Evolutionary conservation across 495 filamentous ascomycete species (phyloP).

Genomic region (Aspergillus mulundensis): DNA sequence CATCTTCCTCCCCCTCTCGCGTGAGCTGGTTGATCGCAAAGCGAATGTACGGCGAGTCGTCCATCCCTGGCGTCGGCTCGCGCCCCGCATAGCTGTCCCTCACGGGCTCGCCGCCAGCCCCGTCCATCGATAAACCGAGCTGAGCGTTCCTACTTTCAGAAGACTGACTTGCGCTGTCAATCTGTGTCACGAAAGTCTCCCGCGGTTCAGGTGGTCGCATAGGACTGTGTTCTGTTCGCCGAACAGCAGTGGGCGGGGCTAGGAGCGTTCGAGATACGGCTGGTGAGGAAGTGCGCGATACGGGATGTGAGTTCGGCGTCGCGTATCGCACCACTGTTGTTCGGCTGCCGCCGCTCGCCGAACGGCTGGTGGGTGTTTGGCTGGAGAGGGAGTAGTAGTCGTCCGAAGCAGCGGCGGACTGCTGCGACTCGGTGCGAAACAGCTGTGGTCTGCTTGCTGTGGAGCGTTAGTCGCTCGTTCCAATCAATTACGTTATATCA

Average conservation of each 20-base stretch:
- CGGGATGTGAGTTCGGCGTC: constrained; percentile 43
- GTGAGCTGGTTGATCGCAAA: constrained; percentile 73
- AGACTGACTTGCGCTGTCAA: constrained; percentile 32
- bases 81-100: constrained; percentile 34
- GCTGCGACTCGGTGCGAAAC: constrained; percentile 49
- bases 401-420: constrained; percentile 62
- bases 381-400: constrained; percentile 65
- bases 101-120: constrained; percentile 22
- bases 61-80: constrained; percentile 57
- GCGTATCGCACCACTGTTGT: constrained; percentile 48
- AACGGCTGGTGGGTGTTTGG: constrained; percentile 37
- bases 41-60: constrained; percentile 66
- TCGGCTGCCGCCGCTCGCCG: constrained; percentile 45
- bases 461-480: background rate
- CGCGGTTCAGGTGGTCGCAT: constrained; percentile 14
- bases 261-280: constrained; percentile 27
- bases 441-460: constrained; percentile 53
- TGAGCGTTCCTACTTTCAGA: constrained; percentile 29
- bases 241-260: constrained; percentile 17
- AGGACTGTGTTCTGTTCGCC: constrained; percentile 20
- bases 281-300: constrained; percentile 30
- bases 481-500: too few relatives aligned
- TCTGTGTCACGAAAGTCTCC: constrained; percentile 24
- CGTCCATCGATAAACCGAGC: constrained; percentile 29
- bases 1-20: constrained; percentile 53